Conservation (phyloP, 1,284 basidiomycete species). For the Tausonia pullulans region DNA sequence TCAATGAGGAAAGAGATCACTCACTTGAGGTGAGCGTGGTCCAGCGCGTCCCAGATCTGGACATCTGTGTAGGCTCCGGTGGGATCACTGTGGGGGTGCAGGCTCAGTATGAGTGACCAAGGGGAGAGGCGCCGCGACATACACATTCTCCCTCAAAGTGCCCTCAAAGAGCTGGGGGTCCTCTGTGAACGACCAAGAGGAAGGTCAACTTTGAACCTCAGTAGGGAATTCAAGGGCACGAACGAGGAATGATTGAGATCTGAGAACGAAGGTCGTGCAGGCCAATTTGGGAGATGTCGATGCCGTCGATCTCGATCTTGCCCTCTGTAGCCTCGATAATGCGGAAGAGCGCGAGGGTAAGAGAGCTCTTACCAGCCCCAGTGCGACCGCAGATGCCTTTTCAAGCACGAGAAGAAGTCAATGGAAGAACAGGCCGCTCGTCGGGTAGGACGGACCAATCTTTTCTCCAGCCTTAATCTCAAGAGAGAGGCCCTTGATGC, state of each 20-base stretch:
- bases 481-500: constrained; percentile 61
- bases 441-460: constrained; percentile 42
- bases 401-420: background rate
- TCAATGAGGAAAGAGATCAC: background rate
- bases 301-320: constrained; percentile 66
- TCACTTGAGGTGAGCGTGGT: constrained; percentile 45
- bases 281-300: constrained; percentile 73
- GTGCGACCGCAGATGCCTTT: constrained; percentile 62
- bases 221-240: background rate
- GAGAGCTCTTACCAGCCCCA: constrained; percentile 82
- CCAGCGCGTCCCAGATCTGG: constrained; percentile 71
- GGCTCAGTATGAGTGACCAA: too few relatives aligned
- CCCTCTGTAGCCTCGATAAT: constrained; percentile 74
- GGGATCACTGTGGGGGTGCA: too few relatives aligned
- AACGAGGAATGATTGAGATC: constrained; percentile 16
- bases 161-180: constrained; percentile 73
- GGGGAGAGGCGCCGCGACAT: too few relatives aligned
- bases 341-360: constrained; percentile 43
- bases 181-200: constrained; percentile 13
- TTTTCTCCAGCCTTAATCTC: constrained; percentile 58
- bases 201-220: constrained; percentile 3
- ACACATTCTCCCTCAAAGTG: constrained; percentile 22
- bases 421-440: background rate
- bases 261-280: constrained; percentile 50
- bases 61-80: constrained; percentile 49